These are phyloP conservation scores for Chalara sp. DNA, from an alignment of 2,329 filamentous ascomycete species.

Conservation along the genomic window DNA sequence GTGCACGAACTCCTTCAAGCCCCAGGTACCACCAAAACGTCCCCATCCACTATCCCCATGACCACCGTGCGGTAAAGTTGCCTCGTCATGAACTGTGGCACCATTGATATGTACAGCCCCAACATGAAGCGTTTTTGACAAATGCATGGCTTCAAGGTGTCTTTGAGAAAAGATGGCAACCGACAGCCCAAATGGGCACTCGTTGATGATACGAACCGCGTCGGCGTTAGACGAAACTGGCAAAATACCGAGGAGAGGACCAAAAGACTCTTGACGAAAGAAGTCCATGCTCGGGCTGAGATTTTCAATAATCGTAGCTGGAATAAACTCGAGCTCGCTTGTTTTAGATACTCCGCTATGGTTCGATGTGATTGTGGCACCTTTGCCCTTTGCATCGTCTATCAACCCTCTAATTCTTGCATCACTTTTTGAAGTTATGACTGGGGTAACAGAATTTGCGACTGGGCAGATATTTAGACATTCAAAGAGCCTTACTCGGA, in stretches of 20 bases:
- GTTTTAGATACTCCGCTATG: conserved; percentile 10
- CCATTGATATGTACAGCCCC: conserved; percentile 19
- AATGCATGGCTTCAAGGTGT: conserved; percentile 2
- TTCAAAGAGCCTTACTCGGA: background rate
- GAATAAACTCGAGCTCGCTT: background rate
- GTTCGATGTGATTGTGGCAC: conserved; percentile 15
- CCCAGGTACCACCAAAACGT: conserved; percentile 23
- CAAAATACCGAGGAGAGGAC: conserved; percentile 12
- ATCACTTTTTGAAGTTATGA: conserved; percentile 2
- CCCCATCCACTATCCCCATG: conserved; percentile 18
- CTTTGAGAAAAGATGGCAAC: conserved; percentile 11
- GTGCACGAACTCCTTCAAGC: conserved; percentile 51
- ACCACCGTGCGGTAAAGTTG: conserved; percentile 18
- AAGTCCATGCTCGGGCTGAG: conserved; percentile 13
- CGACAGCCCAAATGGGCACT: conserved; percentile 16
- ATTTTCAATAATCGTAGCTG: conserved; percentile 11
- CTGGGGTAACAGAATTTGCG: background rate
- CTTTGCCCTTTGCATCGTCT: conserved; percentile 6
- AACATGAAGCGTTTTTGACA: conserved; percentile 9
- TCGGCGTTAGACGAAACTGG: conserved; percentile 8
- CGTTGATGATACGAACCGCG: conserved; percentile 12
- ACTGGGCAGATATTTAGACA: background rate
- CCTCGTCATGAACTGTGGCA: conserved; percentile 18
- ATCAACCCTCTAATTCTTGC: conserved; percentile 1
- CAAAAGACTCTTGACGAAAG: conserved; percentile 14